Evolutionary conservation across 2,329 filamentous ascomycete species (phyloP).

Genomic region (Alternaria ventricosa): DNA sequence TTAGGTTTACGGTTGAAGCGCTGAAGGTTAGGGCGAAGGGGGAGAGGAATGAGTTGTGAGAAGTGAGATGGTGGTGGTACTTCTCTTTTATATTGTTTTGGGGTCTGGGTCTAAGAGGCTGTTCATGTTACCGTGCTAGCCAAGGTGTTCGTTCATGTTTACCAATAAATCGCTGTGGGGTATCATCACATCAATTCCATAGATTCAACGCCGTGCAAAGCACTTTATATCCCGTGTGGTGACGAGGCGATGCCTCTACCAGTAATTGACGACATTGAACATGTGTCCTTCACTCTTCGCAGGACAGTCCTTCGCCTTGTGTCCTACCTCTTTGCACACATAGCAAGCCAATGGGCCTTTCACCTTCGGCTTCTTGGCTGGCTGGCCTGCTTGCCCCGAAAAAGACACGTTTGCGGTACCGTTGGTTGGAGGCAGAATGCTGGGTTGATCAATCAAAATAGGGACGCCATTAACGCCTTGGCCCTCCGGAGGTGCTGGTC

Average conservation of each 20-base stretch:
- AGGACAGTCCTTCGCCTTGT: neutral
- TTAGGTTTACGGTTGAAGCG: constrained; percentile 42
- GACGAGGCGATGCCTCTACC: neutral
- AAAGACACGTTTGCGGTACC: neutral
- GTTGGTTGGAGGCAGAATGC: neutral
- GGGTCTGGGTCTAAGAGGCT: too few species aligned
- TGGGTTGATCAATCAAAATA: neutral
- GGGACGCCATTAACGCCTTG: neutral
- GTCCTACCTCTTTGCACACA: neutral
- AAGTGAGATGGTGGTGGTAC: neutral
- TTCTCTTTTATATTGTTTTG: neutral
- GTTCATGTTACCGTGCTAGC: neutral
- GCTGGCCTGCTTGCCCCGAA: neutral
- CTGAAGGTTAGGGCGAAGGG: constrained; percentile 29
- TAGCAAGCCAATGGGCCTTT: neutral
- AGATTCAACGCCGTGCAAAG: neutral
- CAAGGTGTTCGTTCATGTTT: neutral
- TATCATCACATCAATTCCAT: neutral
- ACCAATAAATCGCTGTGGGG: neutral
- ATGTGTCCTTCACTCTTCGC: neutral
- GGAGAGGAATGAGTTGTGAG: constrained; percentile 35
- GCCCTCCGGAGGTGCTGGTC: neutral
- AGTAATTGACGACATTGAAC: neutral
- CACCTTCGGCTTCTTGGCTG: neutral
- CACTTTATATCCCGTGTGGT: neutral